Evolutionary conservation across 176 grass and related monocot genomes (phyloP).

Genomic region (Carex kokanica): DNA sequence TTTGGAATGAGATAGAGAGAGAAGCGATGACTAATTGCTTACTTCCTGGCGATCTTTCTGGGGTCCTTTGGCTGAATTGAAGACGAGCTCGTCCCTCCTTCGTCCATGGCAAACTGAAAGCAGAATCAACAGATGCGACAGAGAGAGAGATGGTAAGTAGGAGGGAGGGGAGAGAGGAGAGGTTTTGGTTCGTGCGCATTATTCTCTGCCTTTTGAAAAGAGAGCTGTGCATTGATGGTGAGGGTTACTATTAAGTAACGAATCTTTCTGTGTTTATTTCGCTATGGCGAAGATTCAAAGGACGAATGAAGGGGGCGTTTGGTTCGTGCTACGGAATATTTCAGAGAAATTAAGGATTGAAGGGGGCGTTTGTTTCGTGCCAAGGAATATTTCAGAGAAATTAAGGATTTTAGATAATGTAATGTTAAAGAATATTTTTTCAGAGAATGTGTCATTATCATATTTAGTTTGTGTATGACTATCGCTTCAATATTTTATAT

Average conservation of each 20-base stretch:
- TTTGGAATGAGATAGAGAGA: neutral
- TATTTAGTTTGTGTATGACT: no score
- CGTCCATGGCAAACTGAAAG: conserved; percentile 42
- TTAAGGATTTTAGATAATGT: no score
- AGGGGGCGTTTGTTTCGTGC: no score
- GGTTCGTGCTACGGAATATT: no score
- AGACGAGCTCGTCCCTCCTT: conserved; percentile 20
- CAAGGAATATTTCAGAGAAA: no score
- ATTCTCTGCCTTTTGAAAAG: neutral
- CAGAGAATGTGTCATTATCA: no score
- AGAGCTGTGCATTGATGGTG: neutral
- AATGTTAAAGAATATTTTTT: no score
- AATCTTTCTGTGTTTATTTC: neutral
- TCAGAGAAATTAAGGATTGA: no score
- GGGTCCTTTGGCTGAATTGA: conserved; percentile 44
- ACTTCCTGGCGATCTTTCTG: conserved; percentile 67
- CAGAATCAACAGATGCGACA: neutral
- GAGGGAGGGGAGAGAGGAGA: neutral
- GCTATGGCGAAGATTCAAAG: neutral
- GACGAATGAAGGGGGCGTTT: no score
- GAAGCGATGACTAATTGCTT: neutral
- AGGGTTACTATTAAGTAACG: no score
- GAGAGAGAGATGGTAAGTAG: neutral
- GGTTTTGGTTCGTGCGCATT: neutral
- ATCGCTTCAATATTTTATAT: no score